Evolutionary conservation across 176 grass and related monocot genomes (phyloP).

Genomic region (Musa itinerans): DNA sequence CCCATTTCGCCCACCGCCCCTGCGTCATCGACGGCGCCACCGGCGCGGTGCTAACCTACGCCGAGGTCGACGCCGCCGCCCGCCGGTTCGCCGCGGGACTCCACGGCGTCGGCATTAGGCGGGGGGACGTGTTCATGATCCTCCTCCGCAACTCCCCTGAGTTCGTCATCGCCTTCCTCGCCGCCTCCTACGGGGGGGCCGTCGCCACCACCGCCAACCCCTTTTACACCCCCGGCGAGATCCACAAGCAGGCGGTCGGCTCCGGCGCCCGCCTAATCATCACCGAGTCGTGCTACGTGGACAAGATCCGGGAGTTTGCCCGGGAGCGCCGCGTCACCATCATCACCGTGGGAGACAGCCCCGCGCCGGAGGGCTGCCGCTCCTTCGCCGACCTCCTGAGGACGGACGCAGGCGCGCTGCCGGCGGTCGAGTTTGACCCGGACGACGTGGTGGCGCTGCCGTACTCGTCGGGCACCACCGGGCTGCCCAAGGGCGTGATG

Average conservation of each 20-base stretch:
- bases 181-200: slow-evolving; percentile 1
- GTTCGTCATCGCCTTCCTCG: slow-evolving; percentile 16
- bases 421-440: slow-evolving; percentile 4
- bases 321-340: not conserved
- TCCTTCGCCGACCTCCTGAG: slow-evolving; percentile 8
- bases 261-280: slow-evolving; percentile 10
- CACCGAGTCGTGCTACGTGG: slow-evolving; percentile 15
- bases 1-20: slow-evolving; percentile 3
- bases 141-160: slow-evolving; percentile 18
- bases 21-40: slow-evolving; percentile 16
- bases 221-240: slow-evolving; percentile 15
- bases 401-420: not conserved
- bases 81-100: slow-evolving; percentile 4
- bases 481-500: slow-evolving; percentile 21
- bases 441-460: slow-evolving; percentile 16
- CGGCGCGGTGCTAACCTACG: slow-evolving; percentile 4
- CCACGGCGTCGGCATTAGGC: not conserved
- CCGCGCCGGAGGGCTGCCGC: slow-evolving; percentile 1
- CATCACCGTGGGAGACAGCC: not conserved
- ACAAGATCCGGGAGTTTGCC: slow-evolving; percentile 7
- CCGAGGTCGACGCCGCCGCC: not conserved
- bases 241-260: slow-evolving; percentile 3
- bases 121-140: slow-evolving; percentile 14
- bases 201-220: slow-evolving; percentile 17
- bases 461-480: slow-evolving; percentile 19